A percentile compares a stretch with the other conserved stretches of the same genome.
These are phyloP conservation scores for Logfia minima DNA, from an alignment of 129 eudicot species.

Conservation along the genomic window DNA sequence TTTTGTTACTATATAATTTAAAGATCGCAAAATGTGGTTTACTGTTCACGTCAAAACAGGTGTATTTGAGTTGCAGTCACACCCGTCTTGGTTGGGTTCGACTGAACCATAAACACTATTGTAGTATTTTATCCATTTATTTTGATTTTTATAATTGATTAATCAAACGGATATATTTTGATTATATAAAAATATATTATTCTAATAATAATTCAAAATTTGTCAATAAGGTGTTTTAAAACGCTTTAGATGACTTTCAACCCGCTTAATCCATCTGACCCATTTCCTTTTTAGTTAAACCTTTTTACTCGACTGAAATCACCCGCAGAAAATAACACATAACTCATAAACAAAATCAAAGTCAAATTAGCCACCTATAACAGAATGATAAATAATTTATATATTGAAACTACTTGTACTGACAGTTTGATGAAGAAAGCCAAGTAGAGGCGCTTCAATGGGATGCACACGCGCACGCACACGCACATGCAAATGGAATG, in stretches of 20 bases:
- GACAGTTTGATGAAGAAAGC: constrained; percentile 45
- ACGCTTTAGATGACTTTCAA: background rate
- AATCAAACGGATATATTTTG: background rate
- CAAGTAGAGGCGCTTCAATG: constrained; percentile 43
- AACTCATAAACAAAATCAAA: background rate
- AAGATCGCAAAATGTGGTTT: background rate
- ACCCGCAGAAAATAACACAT: background rate
- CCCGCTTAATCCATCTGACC: background rate
- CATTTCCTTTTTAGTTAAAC: background rate
- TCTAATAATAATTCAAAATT: no score
- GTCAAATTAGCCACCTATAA: background rate
- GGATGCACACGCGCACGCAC: constrained; percentile 35
- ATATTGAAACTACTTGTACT: background rate
- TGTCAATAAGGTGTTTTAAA: background rate
- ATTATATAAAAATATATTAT: no score
- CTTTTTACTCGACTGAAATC: background rate
- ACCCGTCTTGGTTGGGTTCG: background rate
- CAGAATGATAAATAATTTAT: background rate
- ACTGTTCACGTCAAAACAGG: background rate
- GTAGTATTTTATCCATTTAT: background rate
- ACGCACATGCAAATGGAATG: constrained; percentile 33
- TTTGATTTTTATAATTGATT: background rate
- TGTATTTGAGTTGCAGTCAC: background rate
- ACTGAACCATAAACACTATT: background rate
- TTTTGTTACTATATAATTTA: background rate